Conservation (phyloP, 306 rosid species). For the Rosa multiflora region DNA sequence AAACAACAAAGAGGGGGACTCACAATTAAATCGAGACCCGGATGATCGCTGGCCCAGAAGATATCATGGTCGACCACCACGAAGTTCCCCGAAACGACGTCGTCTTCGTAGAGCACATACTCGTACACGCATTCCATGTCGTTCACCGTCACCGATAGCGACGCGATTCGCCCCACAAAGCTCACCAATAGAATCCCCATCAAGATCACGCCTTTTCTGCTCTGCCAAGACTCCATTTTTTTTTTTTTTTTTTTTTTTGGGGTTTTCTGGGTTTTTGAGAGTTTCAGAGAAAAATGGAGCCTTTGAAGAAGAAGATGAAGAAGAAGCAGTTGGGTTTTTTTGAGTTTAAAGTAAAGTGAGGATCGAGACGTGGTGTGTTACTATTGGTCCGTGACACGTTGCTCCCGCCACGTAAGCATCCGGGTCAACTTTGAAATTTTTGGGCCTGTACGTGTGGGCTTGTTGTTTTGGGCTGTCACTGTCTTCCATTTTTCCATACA, state of each 20-base stretch:
- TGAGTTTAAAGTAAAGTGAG: background rate
- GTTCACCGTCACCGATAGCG: conserved; percentile 81
- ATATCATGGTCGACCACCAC: conserved; percentile 96
- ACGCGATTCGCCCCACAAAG: conserved; percentile 52
- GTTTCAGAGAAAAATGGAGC: background rate
- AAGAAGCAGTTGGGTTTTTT: background rate
- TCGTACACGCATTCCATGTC: conserved; percentile 87
- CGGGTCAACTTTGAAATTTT: background rate
- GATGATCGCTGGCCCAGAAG: conserved; percentile 94
- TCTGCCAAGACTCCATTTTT: conserved; percentile 42
- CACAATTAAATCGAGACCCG: conserved; percentile 87
- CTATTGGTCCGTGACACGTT: background rate
- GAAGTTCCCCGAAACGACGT: conserved; percentile 77
- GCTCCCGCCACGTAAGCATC: background rate
- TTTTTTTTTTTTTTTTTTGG: too few species aligned
- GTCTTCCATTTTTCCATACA: too few species aligned
- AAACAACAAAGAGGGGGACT: background rate
- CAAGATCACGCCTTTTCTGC: conserved; percentile 28
- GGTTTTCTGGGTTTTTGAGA: background rate
- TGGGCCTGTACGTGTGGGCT: background rate
- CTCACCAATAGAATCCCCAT: conserved; percentile 46
- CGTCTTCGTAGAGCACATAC: conserved; percentile 86
- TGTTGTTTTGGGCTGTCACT: background rate
- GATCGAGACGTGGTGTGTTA: background rate
- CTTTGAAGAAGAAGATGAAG: background rate